Conservation (phyloP, 257 asterid genomes). For the Petunia axillaris region DNA sequence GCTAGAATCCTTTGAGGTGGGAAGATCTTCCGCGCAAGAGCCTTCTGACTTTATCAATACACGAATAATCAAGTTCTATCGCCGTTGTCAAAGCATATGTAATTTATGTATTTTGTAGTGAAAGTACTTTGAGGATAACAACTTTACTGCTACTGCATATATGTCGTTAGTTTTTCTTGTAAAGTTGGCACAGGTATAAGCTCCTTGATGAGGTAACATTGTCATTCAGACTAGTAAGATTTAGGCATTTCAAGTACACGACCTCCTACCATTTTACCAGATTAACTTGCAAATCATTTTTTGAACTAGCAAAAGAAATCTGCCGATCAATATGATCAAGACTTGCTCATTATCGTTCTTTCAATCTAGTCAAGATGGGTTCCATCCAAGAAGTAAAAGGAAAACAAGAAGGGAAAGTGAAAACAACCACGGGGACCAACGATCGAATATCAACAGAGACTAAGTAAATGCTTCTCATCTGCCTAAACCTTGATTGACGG, state of each 20-base stretch:
- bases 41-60: background rate
- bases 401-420: too few relatives aligned
- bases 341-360: background rate
- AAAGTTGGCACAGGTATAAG: background rate
- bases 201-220: background rate
- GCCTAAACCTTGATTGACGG: too few relatives aligned
- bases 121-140: background rate
- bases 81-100: background rate
- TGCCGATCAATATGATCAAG: background rate
- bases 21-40: background rate
- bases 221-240: background rate
- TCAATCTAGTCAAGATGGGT: background rate
- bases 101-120: background rate
- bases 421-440: too few relatives aligned
- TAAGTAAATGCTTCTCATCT: too few relatives aligned
- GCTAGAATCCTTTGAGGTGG: constrained; percentile 24
- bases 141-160: background rate
- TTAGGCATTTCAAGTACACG: background rate
- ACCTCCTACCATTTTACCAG: background rate
- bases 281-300: background rate
- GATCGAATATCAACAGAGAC: too few relatives aligned
- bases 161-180: background rate
- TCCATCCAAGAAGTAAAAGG: too few relatives aligned
- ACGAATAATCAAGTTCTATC: background rate
- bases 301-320: background rate